Conservation (phyloP, 2,329 filamentous ascomycete species). For the Orbilia quercus region DNA sequence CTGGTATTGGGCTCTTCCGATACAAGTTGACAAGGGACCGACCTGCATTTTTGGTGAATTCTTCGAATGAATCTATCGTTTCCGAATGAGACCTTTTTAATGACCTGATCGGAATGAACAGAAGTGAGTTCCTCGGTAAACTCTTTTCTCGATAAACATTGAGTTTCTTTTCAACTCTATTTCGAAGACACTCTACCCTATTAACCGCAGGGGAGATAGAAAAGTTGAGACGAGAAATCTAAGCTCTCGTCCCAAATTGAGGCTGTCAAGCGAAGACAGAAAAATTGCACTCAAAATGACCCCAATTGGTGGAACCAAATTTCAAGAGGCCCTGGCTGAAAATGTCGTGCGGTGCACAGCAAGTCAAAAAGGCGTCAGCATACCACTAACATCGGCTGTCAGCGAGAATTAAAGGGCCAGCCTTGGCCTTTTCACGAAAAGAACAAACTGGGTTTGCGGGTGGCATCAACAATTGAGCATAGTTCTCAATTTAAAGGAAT, state of each 20-base stretch:
- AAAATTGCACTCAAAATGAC: constrained; percentile 12
- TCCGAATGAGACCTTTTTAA: constrained; percentile 33
- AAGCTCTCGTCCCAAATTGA: no score
- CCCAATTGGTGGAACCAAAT: constrained; percentile 47
- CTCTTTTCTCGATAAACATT: background rate
- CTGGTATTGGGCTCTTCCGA: constrained; percentile 19
- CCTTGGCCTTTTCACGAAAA: background rate
- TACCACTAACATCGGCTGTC: constrained; percentile 42
- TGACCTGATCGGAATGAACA: constrained; percentile 15
- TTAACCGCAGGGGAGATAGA: no score
- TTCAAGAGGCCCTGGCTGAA: constrained; percentile 25
- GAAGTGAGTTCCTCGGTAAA: constrained; percentile 21
- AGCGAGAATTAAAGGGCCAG: constrained; percentile 25
- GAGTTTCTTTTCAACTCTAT: constrained; percentile 1
- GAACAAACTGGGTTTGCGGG: constrained; percentile 14
- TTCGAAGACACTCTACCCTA: background rate
- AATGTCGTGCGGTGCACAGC: constrained; percentile 42
- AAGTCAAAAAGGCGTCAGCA: constrained; percentile 45
- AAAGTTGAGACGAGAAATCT: constrained; percentile 3
- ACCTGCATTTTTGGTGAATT: constrained; percentile 31
- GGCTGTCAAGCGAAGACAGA: no score
- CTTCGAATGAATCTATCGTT: constrained; percentile 23
- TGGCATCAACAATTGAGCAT: no score
- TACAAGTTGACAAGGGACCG: background rate
- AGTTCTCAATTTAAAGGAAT: no score